A percentile compares a stretch with the other conserved stretches of the same genome.
phyloP scores from a whole-genome alignment of 495 filamentous ascomycete species.

The Hyaloscypha hepaticicola region DNA sequence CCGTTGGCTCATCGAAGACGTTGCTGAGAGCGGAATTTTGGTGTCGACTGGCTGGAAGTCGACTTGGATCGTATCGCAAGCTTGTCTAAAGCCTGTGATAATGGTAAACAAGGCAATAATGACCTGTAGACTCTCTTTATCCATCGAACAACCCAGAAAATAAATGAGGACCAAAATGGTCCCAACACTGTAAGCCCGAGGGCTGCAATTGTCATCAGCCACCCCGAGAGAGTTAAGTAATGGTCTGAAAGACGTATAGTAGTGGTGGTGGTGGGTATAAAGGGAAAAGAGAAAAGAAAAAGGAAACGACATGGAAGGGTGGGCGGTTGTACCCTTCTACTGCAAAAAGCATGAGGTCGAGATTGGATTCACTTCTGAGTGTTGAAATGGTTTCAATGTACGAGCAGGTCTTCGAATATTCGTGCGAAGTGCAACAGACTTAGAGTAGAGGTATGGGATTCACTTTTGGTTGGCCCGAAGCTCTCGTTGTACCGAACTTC shows the following conservation, averaged over 20 bases:
- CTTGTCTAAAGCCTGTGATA: too few species aligned
- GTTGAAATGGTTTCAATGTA: too few species aligned
- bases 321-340: conserved; percentile 17
- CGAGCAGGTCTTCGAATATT: too few species aligned
- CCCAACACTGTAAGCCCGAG: conserved; percentile 22
- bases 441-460: not conserved
- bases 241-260: conserved; percentile 24
- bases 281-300: conserved; percentile 25
- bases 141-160: conserved; percentile 23
- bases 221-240: conserved; percentile 24
- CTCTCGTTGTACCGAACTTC: not conserved
- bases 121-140: conserved; percentile 20
- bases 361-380: too few species aligned
- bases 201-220: conserved; percentile 25
- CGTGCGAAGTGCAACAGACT: not conserved
- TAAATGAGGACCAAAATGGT: conserved; percentile 24
- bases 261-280: conserved; percentile 13
- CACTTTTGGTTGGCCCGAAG: not conserved
- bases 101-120: too few species aligned
- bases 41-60: too few species aligned
- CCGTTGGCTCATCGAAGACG: too few species aligned
- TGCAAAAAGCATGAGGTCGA: too few species aligned
- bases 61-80: too few species aligned
- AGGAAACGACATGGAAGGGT: conserved; percentile 23
- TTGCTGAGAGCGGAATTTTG: too few species aligned